phyloP scores from a whole-genome alignment of 495 filamentous ascomycete species.

The Penicillium riverlandense region DNA sequence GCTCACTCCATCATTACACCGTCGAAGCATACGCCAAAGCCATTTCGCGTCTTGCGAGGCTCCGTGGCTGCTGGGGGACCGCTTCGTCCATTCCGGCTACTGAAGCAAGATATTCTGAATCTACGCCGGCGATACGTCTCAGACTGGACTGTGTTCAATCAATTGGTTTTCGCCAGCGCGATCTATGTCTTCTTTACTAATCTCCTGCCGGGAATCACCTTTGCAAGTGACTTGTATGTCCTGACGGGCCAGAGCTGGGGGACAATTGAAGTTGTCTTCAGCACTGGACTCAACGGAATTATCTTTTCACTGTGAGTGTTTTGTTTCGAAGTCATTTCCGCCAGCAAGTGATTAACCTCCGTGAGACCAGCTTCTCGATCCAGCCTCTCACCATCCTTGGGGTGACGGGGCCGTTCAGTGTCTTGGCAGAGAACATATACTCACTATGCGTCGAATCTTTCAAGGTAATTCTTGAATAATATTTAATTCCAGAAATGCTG shows the following conservation, averaged over 20 bases:
- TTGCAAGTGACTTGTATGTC: slow-evolving; percentile 62
- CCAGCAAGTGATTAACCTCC: neutral
- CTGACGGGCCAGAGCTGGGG: slow-evolving; percentile 62
- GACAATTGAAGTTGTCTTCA: slow-evolving; percentile 65
- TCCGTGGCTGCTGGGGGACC: slow-evolving; percentile 32
- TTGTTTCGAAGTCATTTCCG: neutral
- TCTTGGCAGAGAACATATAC: slow-evolving; percentile 66
- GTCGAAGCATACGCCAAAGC: slow-evolving; percentile 35
- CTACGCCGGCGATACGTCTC: slow-evolving; percentile 50
- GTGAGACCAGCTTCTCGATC: slow-evolving; percentile 45
- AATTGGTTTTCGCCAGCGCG: slow-evolving; percentile 61
- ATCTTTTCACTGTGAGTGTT: slow-evolving; percentile 55
- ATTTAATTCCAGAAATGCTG: neutral
- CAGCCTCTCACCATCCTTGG: slow-evolving; percentile 69
- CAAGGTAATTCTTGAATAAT: slow-evolving; percentile 29
- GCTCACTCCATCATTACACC: slow-evolving; percentile 35
- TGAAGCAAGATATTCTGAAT: slow-evolving; percentile 53
- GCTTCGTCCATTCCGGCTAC: slow-evolving; percentile 53
- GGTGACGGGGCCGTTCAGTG: slow-evolving; percentile 68
- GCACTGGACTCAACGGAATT: slow-evolving; percentile 60
- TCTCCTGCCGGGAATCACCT: slow-evolving; percentile 65
- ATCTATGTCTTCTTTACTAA: slow-evolving; percentile 75
- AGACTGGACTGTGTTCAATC: slow-evolving; percentile 65
- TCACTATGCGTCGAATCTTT: slow-evolving; percentile 50
- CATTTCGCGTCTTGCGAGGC: slow-evolving; percentile 24